Evolutionary conservation across 176 grass and related monocot species (phyloP), one percentile per base, ranked within the genome.

Genomic region (Zoysia pacifica): DNA sequence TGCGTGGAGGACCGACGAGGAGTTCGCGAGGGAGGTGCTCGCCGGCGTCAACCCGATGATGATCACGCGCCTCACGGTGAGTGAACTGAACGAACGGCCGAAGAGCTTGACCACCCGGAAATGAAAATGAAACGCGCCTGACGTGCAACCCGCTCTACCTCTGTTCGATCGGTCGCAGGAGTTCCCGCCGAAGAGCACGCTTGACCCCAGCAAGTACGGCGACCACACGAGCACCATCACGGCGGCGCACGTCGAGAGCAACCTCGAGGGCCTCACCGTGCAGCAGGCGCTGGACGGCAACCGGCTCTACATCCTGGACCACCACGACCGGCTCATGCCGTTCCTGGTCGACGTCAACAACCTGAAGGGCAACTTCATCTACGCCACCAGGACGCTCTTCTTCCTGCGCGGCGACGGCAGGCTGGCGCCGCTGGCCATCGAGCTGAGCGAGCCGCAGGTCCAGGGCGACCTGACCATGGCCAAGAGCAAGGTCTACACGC

Each of bases 261-360:
- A 75, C 77, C 79, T 97, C 9, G 91, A 92, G 48, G 88, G 82
- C 15, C 75, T 92, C 35, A 90, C 59, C 42, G 79, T 89, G 19
- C 64, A 92, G 37, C 72, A 93, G 91, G 94, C 91, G 76, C 36
- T 97, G 45, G 67, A 77, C 44, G 43, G 51, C 11, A 90, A 90
- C 80, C 68, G 69, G 77, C 48, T 97, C 1, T 97, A 85, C 80
- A 90, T 97, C 72, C 87, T 97, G 61, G 94, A 97, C 80, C 91
- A 97, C 86, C 91, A 97, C 62, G 94, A 97, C 69, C 69, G 85
- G 18, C 72, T 94, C 82, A 92, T 97, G 77, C 94, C 91, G n/a
- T 97, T 86, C 66, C 65, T 97, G 14, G 68, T 81, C 46, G 83
- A 93, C 40, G 58, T 97, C 71, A 97, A 97, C 82, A 73, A 62